Base-by-base conservation (phyloP, 495 filamentous ascomycete genomes). In the Penicillium antarcticum region DNA sequence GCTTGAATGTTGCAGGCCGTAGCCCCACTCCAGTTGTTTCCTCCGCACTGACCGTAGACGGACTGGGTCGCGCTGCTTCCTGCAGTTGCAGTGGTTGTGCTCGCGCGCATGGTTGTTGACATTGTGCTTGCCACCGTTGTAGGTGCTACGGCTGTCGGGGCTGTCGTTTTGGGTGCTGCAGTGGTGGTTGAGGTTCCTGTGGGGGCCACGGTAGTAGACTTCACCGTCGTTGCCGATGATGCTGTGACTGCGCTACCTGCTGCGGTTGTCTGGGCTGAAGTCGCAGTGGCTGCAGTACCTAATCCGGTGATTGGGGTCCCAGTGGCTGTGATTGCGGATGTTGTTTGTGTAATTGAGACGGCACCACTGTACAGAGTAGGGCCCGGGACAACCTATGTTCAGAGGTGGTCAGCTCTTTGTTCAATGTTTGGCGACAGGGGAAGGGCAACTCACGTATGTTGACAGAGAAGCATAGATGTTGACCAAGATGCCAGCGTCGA, bases 401-500 rank as follows among this genome's bases (percentile, higher is more conserved):
- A 32, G 42, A 4, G 7, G 1, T 11, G 12, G 12, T 6, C 13
- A 44, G 24, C 21, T 18, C 0, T 23, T 7, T 3, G 21, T 23
- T n/a, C n/a, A n/a, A n/a, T 3, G 21, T 5, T 14, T 10, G 14
- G 17, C 9, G 12, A 44, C 2, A 14, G 2, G 10, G 33, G 32
- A 16, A 2, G 19, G 18, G 6, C 6, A 42, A 42, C 47, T 23
- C 12, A 49, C 68, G 43, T 83, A 83, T 12, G 57, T 65, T 11
- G 71, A 61, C 12, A 76, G 60, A 10, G 62, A 63, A 8, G 63
- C 58, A 67, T 84, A 87, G 52, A 86, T 81, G 62, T 84, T 78
- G 62, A 86, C 74, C 24, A 79, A 44, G 53, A 88, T 81, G 29
- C 85, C 84, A 0, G 83, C 67, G 57, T 87, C 83, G 4, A 64